phyloP scores from a whole-genome alignment of 176 grass and related monocot species.

The Sorghum bicolor region DNA sequence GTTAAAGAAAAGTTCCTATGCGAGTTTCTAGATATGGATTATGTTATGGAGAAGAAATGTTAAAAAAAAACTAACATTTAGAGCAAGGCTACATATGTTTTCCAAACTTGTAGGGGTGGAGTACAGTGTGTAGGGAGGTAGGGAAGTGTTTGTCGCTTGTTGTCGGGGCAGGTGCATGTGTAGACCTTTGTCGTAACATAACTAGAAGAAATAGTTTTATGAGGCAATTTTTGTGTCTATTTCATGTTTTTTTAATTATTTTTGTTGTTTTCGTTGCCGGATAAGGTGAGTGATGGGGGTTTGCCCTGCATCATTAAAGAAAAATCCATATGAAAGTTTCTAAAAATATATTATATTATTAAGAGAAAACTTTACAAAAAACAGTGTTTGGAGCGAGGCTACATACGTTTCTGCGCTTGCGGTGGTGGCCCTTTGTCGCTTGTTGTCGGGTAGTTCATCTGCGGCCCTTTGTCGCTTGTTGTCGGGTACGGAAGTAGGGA shows the following conservation, averaged over 20 bases:
- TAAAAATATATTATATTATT: neutral
- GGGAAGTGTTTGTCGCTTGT: neutral
- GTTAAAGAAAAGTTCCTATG: neutral
- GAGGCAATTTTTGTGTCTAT: neutral
- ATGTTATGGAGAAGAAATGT: neutral
- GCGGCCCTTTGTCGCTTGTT: too few species aligned
- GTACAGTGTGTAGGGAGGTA: neutral
- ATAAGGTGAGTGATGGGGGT: neutral
- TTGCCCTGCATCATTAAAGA: neutral
- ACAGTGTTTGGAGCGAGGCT: neutral
- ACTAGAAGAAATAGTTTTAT: neutral
- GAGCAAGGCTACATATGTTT: neutral
- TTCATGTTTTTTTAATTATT: neutral
- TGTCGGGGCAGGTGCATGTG: neutral
- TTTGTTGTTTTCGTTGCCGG: neutral
- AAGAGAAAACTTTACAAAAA: neutral
- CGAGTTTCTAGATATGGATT: neutral
- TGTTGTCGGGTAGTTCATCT: neutral
- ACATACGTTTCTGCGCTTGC: too few species aligned
- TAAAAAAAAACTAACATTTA: neutral
- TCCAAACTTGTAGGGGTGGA: neutral
- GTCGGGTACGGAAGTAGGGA: too few species aligned
- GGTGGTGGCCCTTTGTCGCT: neutral
- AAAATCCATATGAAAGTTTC: neutral
- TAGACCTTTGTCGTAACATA: neutral